Percentiles rank a stretch among this genome's conserved stretches.
These are phyloP conservation scores for Komagataea norvegica DNA, from an alignment of 1,139 yeast genomes.

Conservation along the genomic window DNA sequence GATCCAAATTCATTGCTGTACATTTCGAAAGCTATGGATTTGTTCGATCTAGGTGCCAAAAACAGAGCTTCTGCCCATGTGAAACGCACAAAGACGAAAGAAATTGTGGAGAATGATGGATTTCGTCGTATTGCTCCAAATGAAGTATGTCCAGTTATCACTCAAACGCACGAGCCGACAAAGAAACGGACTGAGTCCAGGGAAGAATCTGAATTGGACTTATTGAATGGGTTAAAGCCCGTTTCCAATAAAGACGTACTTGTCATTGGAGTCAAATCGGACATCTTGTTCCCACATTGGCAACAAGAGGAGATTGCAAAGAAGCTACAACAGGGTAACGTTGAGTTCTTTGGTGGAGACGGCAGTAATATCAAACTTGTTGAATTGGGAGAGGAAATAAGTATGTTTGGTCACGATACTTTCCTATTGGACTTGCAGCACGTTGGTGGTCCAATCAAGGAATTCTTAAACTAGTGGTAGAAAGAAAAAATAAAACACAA, in stretches of 20 bases:
- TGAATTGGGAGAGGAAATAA: constrained; percentile 70
- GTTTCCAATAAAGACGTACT: constrained; percentile 63
- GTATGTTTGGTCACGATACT: constrained; percentile 88
- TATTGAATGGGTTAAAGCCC: constrained; percentile 58
- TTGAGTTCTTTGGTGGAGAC: constrained; percentile 29
- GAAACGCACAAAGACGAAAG: constrained; percentile 39
- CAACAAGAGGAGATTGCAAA: constrained; percentile 82
- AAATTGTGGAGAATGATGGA: constrained; percentile 20
- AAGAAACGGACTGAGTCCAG: constrained; percentile 31
- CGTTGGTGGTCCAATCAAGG: constrained; percentile 71
- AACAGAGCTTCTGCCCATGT: constrained; percentile 42
- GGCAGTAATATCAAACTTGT: constrained; percentile 49
- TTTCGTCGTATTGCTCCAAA: constrained; percentile 15
- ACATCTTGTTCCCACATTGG: constrained; percentile 89
- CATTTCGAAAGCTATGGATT: constrained; percentile 90
- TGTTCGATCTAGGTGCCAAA: constrained; percentile 69
- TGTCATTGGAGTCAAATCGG: constrained; percentile 89
- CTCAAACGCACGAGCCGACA: constrained; percentile 24
- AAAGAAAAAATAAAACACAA: background rate
- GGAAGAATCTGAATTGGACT: constrained; percentile 56
- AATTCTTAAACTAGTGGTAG: constrained; percentile 44
- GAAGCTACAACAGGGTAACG: constrained; percentile 44
- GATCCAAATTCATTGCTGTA: constrained; percentile 88
- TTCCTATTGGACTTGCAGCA: constrained; percentile 73
- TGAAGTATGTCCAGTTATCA: constrained; percentile 19